Evolutionary conservation across 78 protist species (phyloP).

Genomic region (Guillardia theta): DNA sequence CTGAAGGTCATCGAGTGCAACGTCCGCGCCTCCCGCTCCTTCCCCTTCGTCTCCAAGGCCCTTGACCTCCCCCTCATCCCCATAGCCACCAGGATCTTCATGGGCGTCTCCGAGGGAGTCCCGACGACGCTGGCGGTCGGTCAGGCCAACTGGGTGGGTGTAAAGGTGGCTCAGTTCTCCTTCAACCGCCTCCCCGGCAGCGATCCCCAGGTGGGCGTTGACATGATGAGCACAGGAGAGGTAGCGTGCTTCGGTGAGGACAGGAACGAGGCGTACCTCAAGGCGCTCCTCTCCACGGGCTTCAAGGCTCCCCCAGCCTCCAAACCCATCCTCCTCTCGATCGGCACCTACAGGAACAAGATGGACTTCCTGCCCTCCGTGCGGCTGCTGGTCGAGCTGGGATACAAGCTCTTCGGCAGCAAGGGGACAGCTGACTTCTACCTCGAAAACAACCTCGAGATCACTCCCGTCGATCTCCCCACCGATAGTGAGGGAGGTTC

Average conservation of each 20-base stretch:
- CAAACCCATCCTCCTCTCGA: slow-evolving; percentile 70
- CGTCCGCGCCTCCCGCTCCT: slow-evolving; percentile 90
- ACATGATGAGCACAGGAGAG: slow-evolving; percentile 98
- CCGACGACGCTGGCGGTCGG: slow-evolving; percentile 16
- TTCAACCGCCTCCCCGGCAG: slow-evolving; percentile 92
- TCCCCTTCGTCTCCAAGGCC: slow-evolving; percentile 93
- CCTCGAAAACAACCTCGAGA: slow-evolving; percentile 54
- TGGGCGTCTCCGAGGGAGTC: slow-evolving; percentile 39
- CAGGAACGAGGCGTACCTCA: slow-evolving; percentile 89
- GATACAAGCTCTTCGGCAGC: slow-evolving; percentile 67
- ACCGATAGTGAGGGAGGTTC: not conserved
- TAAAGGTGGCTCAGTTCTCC: slow-evolving; percentile 95
- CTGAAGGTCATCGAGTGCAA: slow-evolving; percentile 95
- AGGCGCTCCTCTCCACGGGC: slow-evolving; percentile 84
- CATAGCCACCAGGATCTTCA: slow-evolving; percentile 80
- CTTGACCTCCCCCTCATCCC: slow-evolving; percentile 76
- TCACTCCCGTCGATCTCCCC: not conserved
- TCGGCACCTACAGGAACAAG: slow-evolving; percentile 82
- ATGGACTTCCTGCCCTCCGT: slow-evolving; percentile 76
- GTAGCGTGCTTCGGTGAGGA: slow-evolving; percentile 64
- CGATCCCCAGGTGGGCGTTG: slow-evolving; percentile 96
- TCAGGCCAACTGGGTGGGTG: slow-evolving; percentile 57
- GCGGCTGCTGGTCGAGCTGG: slow-evolving; percentile 54
- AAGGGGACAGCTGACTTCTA: slow-evolving; percentile 82
- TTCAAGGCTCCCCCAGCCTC: slow-evolving; percentile 66